phyloP scores from a whole-genome alignment of 805 yeast species.

The Candida tibetensis region DNA sequence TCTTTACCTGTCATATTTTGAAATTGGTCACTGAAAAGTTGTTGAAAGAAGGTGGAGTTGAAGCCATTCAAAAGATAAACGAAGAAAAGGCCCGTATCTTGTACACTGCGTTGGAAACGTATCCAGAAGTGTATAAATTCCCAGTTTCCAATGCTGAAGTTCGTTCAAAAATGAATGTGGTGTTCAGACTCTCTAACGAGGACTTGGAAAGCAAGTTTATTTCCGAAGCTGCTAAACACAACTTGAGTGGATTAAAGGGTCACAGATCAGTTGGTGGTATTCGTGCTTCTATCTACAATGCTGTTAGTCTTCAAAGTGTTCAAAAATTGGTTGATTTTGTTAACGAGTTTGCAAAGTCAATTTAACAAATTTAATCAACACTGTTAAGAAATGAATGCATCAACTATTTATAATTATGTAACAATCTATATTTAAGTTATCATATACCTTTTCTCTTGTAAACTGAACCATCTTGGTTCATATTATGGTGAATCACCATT shows the following conservation, averaged over 20 bases:
- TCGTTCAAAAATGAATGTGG: constrained; percentile 91
- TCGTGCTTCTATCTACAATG: constrained; percentile 90
- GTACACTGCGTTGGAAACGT: constrained; percentile 63
- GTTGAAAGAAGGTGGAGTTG: constrained; percentile 69
- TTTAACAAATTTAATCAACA: too few species aligned
- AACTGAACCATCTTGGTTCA: too few species aligned
- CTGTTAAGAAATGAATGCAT: too few species aligned
- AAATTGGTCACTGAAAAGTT: constrained; percentile 71
- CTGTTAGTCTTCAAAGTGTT: constrained; percentile 65
- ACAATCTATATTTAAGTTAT: too few species aligned
- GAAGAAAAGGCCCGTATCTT: constrained; percentile 59
- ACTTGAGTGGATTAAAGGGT: constrained; percentile 82
- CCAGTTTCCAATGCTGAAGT: constrained; percentile 57
- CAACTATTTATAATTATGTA: too few species aligned
- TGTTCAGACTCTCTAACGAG: constrained; percentile 69
- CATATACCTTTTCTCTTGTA: too few species aligned
- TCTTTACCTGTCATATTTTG: constrained; percentile 84
- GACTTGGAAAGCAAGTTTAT: constrained; percentile 70
- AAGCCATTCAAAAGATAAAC: constrained; percentile 55
- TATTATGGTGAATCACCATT: too few species aligned
- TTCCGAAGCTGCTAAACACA: constrained; percentile 55
- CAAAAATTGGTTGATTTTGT: constrained; percentile 55
- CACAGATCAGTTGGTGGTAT: constrained; percentile 98
- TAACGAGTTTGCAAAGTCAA: constrained; percentile 49
- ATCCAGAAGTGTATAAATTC: constrained; percentile 60